Evolutionary conservation across 2,329 filamentous ascomycete species (phyloP), one percentile per base, ranked within the genome.

Genomic region (Cercospora janseana): DNA sequence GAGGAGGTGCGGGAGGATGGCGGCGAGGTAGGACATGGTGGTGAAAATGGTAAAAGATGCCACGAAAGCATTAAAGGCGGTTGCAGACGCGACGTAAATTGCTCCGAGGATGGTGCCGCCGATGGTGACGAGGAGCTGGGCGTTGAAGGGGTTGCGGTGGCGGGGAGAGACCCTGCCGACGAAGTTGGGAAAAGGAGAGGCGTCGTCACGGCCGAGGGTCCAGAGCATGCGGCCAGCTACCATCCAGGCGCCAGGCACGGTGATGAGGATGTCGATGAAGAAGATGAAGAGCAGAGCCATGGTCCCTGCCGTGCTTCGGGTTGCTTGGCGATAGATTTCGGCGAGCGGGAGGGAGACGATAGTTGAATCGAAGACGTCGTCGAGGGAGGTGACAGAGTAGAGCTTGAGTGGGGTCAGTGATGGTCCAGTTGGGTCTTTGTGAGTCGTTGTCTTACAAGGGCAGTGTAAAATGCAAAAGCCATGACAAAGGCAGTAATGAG

Each of bases 31-130:
- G 0, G 79, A 83, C 7, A 78, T 61, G 0, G 76, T 76, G 3
- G 71, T 70, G 0, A 83, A 70, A 10, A 82, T 72, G 45, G 80
- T 74, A 63, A 80, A 83, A 0, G 73, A 77, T 7, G 51, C 81
- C 6, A 86, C 78, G 20, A 87, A 79, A 0, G 83, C 83, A 32
- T 79, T 78, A 68, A 87, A 88, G 0, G 85, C 85, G 0, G 81
- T 83, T 1, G 74, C 77, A 52, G 75, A 81, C n/a, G 79, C 83
- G 1, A 87, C 75, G 56, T 86, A 86, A 35, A 87, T 82, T 32
- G 73, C 75, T 0, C 82, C 83, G 0, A 87, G 70, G 3, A 83
- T 63, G 0, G 81, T 81, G 18, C 76, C 76, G 46, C 76, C 66
- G 31, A 69, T 54, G 3, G 72, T 68, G 70, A 75, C 78, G 6